phyloP scores from a whole-genome alignment of 75 land plant genomes.

The Cryptomeria japonica region DNA sequence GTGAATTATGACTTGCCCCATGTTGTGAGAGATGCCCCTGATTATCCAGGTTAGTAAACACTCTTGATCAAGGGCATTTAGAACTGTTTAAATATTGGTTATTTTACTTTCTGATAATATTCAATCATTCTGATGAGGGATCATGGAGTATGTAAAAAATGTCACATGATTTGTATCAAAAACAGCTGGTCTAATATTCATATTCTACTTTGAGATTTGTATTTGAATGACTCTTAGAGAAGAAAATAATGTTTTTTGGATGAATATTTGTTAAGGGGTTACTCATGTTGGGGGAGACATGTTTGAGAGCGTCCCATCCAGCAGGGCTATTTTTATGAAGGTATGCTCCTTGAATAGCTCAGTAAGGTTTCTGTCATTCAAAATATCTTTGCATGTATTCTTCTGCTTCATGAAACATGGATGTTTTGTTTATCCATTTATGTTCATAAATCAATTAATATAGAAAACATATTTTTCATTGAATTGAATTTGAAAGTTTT shows the following conservation, averaged over 20 bases:
- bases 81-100: neutral
- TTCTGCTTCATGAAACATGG: neutral
- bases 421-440: neutral
- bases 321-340: slow-evolving; percentile 45
- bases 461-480: no score
- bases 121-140: no score
- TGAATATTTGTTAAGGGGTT: slow-evolving; percentile 11
- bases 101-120: no score
- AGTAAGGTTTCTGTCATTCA: neutral
- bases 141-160: no score
- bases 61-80: neutral
- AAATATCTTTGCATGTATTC: no score
- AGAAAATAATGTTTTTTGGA: no score
- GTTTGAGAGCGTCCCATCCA: slow-evolving; percentile 33
- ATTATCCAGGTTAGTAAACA: slow-evolving; percentile 12
- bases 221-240: neutral
- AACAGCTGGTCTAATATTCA: no score
- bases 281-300: slow-evolving; percentile 43
- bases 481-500: no score
- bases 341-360: slow-evolving; percentile 10
- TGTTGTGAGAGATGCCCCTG: slow-evolving; percentile 37
- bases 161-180: no score
- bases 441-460: no score
- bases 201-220: neutral
- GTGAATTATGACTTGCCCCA: slow-evolving; percentile 55